phyloP scores from a whole-genome alignment of 31 red algal genomes.

The Bonnemaisonia californica region DNA sequence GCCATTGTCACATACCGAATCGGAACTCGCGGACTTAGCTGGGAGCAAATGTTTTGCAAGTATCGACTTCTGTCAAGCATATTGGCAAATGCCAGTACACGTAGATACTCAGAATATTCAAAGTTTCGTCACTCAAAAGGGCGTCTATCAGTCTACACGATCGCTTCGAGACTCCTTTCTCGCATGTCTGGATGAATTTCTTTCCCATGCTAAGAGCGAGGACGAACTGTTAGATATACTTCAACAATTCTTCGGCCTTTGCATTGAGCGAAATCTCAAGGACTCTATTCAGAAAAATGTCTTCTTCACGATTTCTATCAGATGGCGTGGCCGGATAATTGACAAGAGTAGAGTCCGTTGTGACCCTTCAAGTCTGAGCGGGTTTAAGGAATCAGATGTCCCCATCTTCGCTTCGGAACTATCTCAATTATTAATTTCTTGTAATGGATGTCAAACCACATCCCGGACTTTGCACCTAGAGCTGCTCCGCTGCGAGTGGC shows the following conservation, averaged over 20 bases:
- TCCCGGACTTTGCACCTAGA: neutral
- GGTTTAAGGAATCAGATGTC: neutral
- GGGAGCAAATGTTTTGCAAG: conserved; percentile 7
- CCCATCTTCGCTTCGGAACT: neutral
- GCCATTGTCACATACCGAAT: conserved; percentile 14
- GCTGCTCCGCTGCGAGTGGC: neutral
- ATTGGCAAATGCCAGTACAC: neutral
- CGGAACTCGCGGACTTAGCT: conserved; percentile 1
- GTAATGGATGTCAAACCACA: conserved; percentile 15
- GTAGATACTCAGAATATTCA: neutral
- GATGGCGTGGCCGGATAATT: conserved; percentile 5
- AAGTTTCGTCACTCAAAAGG: neutral
- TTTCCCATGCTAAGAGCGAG: conserved; percentile 5
- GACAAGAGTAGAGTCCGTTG: neutral
- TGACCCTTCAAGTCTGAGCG: neutral
- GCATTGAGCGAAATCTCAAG: neutral
- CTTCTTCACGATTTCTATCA: neutral
- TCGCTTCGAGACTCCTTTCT: conserved; percentile 19
- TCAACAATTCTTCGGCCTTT: neutral
- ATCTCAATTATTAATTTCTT: conserved; percentile 8
- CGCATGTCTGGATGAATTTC: neutral
- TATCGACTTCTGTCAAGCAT: conserved; percentile 14
- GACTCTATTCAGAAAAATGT: neutral
- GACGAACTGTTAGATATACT: neutral
- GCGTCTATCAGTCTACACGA: neutral